Evolutionary conservation across 192 early-diverging fungal species (phyloP).

Genomic region (Backusella sp.): DNA sequence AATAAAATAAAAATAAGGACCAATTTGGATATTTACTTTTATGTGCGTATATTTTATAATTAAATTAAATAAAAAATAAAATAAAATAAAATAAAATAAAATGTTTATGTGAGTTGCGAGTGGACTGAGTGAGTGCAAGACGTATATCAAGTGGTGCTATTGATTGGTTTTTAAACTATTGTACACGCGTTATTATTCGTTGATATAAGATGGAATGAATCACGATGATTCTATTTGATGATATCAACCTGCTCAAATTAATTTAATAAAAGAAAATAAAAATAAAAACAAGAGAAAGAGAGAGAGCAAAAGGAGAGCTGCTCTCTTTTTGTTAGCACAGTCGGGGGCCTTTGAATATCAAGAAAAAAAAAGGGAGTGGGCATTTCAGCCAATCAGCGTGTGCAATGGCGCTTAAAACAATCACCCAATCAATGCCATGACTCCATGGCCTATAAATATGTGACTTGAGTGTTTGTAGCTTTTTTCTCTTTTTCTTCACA

Average conservation of each 20-base stretch:
- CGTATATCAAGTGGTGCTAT: not conserved
- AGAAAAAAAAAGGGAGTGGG: not conserved
- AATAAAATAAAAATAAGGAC: not conserved
- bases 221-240: not conserved
- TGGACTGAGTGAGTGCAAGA: not conserved
- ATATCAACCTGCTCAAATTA: not conserved
- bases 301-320: not conserved
- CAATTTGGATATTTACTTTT: not conserved
- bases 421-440: not conserved
- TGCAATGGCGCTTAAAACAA: not conserved
- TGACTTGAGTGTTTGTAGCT: not conserved
- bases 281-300: not conserved
- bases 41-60: not conserved
- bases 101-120: not conserved
- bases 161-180: not conserved
- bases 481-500: not conserved
- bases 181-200: slow-evolving; percentile 4
- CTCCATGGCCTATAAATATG: not conserved
- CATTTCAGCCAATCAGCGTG: not conserved
- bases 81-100: too few species aligned
- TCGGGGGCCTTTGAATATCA: not conserved
- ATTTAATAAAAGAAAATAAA: not conserved
- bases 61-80: too few species aligned
- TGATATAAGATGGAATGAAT: not conserved
- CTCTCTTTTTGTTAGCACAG: not conserved